phyloP scores from a whole-genome alignment of 1,284 basidiomycete genomes.

The Porodaedalea pini region DNA sequence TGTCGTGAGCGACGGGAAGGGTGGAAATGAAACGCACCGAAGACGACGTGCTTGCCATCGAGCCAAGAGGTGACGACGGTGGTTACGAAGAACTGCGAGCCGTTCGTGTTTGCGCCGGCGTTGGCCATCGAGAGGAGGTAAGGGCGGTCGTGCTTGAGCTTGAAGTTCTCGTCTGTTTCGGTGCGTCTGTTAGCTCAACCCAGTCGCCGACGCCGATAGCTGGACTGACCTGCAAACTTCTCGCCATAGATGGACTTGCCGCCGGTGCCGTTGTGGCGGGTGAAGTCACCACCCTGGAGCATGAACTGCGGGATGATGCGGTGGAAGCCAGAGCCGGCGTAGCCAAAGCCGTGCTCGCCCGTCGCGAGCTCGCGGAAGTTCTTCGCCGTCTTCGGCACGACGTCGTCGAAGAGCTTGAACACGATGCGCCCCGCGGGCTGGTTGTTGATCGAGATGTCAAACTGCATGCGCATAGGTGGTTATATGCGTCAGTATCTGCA shows the following conservation, averaged over 20 bases:
- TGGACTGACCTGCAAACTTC: conserved; percentile 57
- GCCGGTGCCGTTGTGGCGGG: conserved; percentile 76
- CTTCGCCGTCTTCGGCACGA: conserved; percentile 69
- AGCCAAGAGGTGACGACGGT: conserved; percentile 79
- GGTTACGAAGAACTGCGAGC: conserved; percentile 85
- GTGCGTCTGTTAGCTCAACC: background rate
- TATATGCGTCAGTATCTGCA: conserved; percentile 19
- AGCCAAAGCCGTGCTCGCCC: conserved; percentile 75
- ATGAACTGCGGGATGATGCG: conserved; percentile 86
- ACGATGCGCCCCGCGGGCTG: conserved; percentile 71
- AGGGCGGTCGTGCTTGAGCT: conserved; percentile 70
- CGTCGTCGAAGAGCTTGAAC: conserved; percentile 67
- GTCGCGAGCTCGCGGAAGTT: conserved; percentile 80
- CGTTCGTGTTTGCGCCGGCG: conserved; percentile 69
- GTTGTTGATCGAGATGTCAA: conserved; percentile 76
- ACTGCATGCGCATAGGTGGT: conserved; percentile 42
- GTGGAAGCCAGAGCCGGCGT: conserved; percentile 73
- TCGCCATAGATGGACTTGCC: conserved; percentile 90
- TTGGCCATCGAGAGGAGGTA: conserved; percentile 93
- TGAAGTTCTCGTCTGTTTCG: conserved; percentile 80
- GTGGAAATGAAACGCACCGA: conserved; percentile 41
- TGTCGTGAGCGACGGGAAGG: background rate
- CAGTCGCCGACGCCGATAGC: background rate
- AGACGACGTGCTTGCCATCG: conserved; percentile 78
- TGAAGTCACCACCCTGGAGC: conserved; percentile 83